These are phyloP conservation scores for Picochlorum sp. DNA, from an alignment of 139 green algal species.

Conservation along the genomic window DNA sequence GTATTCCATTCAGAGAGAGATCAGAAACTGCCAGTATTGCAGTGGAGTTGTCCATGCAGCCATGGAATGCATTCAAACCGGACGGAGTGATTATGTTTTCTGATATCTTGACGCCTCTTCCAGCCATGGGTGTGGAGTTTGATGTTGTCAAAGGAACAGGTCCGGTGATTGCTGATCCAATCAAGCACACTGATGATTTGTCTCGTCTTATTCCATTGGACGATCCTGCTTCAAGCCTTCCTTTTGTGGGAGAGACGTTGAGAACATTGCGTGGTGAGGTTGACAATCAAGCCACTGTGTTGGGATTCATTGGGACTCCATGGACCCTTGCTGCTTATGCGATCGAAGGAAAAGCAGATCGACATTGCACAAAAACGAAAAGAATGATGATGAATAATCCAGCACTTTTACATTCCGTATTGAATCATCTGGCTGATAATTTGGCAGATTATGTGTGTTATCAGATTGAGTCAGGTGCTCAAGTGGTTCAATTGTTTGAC, in stretches of 20 bases:
- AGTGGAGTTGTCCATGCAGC: constrained; percentile 91
- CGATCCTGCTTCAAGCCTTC: constrained; percentile 64
- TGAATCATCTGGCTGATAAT: constrained; percentile 78
- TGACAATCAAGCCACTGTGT: constrained; percentile 59
- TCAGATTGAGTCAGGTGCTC: constrained; percentile 89
- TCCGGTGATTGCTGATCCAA: constrained; percentile 66
- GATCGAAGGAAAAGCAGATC: constrained; percentile 84
- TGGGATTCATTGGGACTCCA: constrained; percentile 95
- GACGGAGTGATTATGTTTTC: constrained; percentile 99
- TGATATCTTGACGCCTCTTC: constrained; percentile 97
- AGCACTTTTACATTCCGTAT: constrained; percentile 75
- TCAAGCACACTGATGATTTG: constrained; percentile 57
- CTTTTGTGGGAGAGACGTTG: constrained; percentile 85
- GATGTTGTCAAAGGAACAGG: constrained; percentile 95
- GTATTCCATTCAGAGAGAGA: constrained; percentile 82
- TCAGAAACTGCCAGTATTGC: constrained; percentile 95
- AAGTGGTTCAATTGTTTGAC: constrained; percentile 96
- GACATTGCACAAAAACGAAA: constrained; percentile 62
- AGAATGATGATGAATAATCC: constrained; percentile 79
- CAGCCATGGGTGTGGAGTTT: constrained; percentile 94
- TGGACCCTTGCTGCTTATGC: constrained; percentile 97
- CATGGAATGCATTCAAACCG: constrained; percentile 82
- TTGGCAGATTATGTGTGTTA: constrained; percentile 80
- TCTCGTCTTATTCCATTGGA: constrained; percentile 47
- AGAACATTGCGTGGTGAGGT: constrained; percentile 61